Evolutionary conservation across 2,329 filamentous ascomycete genomes (phyloP).

Genomic region (Clarireedia hainanense): DNA sequence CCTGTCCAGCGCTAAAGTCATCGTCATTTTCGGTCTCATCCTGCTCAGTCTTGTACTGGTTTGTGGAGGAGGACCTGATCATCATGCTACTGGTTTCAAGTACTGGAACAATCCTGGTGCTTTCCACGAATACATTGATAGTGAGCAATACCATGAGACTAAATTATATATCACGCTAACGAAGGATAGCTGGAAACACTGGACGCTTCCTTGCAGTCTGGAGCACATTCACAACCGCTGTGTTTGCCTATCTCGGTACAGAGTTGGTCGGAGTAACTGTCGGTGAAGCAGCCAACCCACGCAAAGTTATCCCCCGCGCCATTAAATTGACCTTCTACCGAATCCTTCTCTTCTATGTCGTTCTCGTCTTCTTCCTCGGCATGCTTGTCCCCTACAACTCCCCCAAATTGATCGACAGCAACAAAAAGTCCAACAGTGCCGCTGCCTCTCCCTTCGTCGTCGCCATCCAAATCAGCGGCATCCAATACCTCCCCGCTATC

Average conservation of each 20-base stretch:
- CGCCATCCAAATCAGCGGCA: constrained; percentile 59
- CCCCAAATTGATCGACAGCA: constrained; percentile 42
- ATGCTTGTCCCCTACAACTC: constrained; percentile 59
- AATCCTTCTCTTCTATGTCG: constrained; percentile 54
- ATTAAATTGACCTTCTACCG: constrained; percentile 53
- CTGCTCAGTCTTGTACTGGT: constrained; percentile 57
- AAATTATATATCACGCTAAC: constrained; percentile 27
- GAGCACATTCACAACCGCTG: constrained; percentile 42
- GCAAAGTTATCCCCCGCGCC: constrained; percentile 58
- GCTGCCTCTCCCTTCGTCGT: constrained; percentile 44
- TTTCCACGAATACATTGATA: constrained; percentile 31
- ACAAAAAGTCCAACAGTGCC: constrained; percentile 27
- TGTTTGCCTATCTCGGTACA: constrained; percentile 55
- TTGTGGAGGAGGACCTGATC: constrained; percentile 54
- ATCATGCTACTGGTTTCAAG: constrained; percentile 41
- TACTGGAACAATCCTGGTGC: constrained; percentile 42
- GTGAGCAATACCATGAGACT: constrained; percentile 11
- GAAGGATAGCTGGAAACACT: constrained; percentile 28
- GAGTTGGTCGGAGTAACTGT: constrained; percentile 56
- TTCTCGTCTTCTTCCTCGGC: constrained; percentile 52
- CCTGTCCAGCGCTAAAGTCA: constrained; percentile 48
- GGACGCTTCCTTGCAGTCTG: constrained; percentile 53
- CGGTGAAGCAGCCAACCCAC: constrained; percentile 55
- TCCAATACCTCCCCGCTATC: constrained; percentile 55
- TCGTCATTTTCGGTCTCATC: constrained; percentile 59